A percentile compares a stretch with the other conserved stretches of the same genome.
Conservation (phyloP, 1,139 yeast genomes). For the Nakaseomyces glabratus region DNA sequence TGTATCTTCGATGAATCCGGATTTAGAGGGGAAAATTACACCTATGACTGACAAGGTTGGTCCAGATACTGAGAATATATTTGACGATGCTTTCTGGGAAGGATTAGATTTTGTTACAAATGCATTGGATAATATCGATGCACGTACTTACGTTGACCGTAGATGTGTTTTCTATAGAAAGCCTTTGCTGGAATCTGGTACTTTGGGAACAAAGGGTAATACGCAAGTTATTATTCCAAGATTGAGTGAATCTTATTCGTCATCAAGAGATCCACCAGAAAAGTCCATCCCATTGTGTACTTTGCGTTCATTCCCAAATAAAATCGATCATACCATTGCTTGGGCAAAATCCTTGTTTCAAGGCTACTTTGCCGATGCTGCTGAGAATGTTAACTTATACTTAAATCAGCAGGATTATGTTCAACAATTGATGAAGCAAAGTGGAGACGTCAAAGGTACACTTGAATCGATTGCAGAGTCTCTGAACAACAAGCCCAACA, state of each 20-base stretch:
- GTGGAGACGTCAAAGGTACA: constrained; percentile 83
- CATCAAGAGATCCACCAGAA: constrained; percentile 98
- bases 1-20: constrained; percentile 77
- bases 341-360: constrained; percentile 97
- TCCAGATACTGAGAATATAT: constrained; percentile 79
- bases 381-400: constrained; percentile 87
- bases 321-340: constrained; percentile 96
- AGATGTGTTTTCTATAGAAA: constrained; percentile 90
- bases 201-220: constrained; percentile 96
- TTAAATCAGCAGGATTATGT: constrained; percentile 88
- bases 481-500: constrained; percentile 72
- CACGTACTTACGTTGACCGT: constrained; percentile 94
- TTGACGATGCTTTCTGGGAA: constrained; percentile 82
- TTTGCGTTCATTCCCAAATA: constrained; percentile 91
- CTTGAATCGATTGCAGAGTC: constrained; percentile 68
- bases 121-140: constrained; percentile 95
- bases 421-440: constrained; percentile 81
- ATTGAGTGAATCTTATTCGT: constrained; percentile 88
- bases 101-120: constrained; percentile 81
- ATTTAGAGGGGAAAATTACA: constrained; percentile 65
- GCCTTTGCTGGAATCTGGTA: constrained; percentile 91
- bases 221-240: constrained; percentile 93
- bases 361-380: constrained; percentile 84
- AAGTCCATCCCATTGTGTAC: constrained; percentile 96
- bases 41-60: constrained; percentile 84